phyloP scores from a whole-genome alignment of 2,329 filamentous ascomycete genomes.

The Sclerotinia trifoliorum region DNA sequence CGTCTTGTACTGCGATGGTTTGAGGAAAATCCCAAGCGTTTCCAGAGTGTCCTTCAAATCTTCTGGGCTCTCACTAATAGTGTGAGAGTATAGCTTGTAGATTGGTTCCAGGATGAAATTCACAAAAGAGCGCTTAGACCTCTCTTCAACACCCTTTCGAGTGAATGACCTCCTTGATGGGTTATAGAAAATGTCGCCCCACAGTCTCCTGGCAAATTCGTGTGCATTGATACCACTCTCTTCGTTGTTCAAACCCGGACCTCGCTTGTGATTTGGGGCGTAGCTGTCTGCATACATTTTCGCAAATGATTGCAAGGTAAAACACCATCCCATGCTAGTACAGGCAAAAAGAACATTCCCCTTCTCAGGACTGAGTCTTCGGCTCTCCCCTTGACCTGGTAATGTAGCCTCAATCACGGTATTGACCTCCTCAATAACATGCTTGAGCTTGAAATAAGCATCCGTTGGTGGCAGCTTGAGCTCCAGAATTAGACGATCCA shows the following conservation, averaged over 20 bases:
- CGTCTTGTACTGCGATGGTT: slow-evolving; percentile 86
- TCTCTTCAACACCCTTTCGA: slow-evolving; percentile 77
- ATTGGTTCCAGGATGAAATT: slow-evolving; percentile 95
- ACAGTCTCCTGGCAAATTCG: slow-evolving; percentile 82
- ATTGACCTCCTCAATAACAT: slow-evolving; percentile 98
- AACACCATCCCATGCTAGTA: slow-evolving; percentile 93
- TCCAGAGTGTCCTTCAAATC: slow-evolving; percentile 78
- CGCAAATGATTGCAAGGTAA: slow-evolving; percentile 89
- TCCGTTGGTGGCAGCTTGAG: slow-evolving; percentile 91
- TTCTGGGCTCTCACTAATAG: slow-evolving; percentile 84
- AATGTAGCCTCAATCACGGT: slow-evolving; percentile 86
- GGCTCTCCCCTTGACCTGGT: slow-evolving; percentile 75
- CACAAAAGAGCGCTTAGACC: slow-evolving; percentile 82
- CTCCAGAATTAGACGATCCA: slow-evolving; percentile 92
- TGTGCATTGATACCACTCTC: slow-evolving; percentile 63
- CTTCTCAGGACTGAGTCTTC: slow-evolving; percentile 88
- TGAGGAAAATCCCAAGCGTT: slow-evolving; percentile 78
- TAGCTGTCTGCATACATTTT: slow-evolving; percentile 95
- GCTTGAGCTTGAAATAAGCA: slow-evolving; percentile 98
- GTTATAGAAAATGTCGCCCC: slow-evolving; percentile 98
- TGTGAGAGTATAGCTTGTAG: slow-evolving; percentile 96
- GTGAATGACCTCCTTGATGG: slow-evolving; percentile 87
- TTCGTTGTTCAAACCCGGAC: slow-evolving; percentile 43
- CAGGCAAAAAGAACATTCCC: slow-evolving; percentile 98
- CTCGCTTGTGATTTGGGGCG: slow-evolving; percentile 40